Evolutionary conservation across 176 grass and related monocot genomes (phyloP), one percentile per base, ranked within the genome.

Genomic region (Areca catechu): DNA sequence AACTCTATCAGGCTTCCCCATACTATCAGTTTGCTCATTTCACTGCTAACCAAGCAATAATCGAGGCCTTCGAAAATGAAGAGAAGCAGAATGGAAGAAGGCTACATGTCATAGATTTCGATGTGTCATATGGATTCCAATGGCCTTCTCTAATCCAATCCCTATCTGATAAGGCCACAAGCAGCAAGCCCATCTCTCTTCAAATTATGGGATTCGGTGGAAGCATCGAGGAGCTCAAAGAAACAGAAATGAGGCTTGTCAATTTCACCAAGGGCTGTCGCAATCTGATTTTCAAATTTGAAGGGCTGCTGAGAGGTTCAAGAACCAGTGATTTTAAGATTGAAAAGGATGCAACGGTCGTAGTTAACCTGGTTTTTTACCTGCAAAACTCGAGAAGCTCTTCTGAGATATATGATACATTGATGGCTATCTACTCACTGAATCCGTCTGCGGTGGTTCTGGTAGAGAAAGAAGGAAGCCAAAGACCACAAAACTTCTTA

Each of bases 131-230:
- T 62, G 90, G 86, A 21, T 95, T 90, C 78, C 86, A 95, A 76
- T 95, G 90, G 90, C 90, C 90, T 23, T 95, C 86, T 3, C 60
- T 95, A 4, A 89, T 95, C 64, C 86, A 95, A 62, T 95, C 90
- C 43, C 61, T 95, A 9, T 86, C 79, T 3, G 58, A 84, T 50
- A 71, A 74, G 58, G 74, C 79, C 15, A 60, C 62, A 0, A 69
- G 24, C 24, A 53, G 18, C 19, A 62, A 61, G 19, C 50, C 66
- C 4, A 73, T 86, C 15, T 81, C 76, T 53, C 67, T 95, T 27
- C 80, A 61, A 29, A 62, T 95, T 66, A 95, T 79, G n/a, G 86
- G 82, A 0, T 61, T 89, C 25, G 76, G 86, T 17, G 19, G 71
- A 15, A 84, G 47, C 68, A 30, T 50, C 9, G 71, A 86, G 22